Base-by-base conservation (phyloP, 208 protist genomes). In the Trypanosomatidae sp. region DNA sequence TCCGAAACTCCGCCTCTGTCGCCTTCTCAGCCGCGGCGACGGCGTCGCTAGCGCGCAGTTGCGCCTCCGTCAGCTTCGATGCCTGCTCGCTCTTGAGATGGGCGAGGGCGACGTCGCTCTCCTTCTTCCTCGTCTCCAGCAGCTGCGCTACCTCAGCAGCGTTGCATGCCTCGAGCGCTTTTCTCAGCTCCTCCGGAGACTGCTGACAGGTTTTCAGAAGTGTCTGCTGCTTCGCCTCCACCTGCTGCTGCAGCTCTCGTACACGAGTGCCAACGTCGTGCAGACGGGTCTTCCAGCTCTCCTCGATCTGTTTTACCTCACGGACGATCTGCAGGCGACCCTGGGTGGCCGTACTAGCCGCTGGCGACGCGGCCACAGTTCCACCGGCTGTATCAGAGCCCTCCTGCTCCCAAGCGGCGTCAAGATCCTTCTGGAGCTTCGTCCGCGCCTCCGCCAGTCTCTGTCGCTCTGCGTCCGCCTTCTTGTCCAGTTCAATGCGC, bases 251-350 rank as follows among this genome's bases (percentile, higher is more conserved):
- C 44, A 80, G 53, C 41, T 77, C 76, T 10, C 66, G 46, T 33
- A 77, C 56, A 7, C 79, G 71, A 30, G 49, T 75, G 46, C 72
- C 46, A 43, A 87, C 68, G 53, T 83, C 73, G 44, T 76, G 59
- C 49, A 83, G 66, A 41, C 65, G 77, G 39, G 43, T 76, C 49
- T 66, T 36, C 74, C 81, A 82, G 13, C 68, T 74, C 33, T 71
- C 62, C 25, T 84, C 76, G n/a, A 90, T 70, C 39, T 83, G 73
- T 53, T 86, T 83, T 56, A 79, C 74, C 73, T 84, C 79, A 3
- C 65, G 55, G 47, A 66, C 55, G 17, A 77, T 22, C 33, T 77
- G 62, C 69, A 73, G 66, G 19, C 56, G 39, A 19, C 73, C 44
- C 73, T 81, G 69, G 30, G 53, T 69, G 9, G 67, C 47, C 28